These are phyloP conservation scores for Saccharum officinarum DNA, from an alignment of 176 grass and related monocot genomes.

Conservation along the genomic window DNA sequence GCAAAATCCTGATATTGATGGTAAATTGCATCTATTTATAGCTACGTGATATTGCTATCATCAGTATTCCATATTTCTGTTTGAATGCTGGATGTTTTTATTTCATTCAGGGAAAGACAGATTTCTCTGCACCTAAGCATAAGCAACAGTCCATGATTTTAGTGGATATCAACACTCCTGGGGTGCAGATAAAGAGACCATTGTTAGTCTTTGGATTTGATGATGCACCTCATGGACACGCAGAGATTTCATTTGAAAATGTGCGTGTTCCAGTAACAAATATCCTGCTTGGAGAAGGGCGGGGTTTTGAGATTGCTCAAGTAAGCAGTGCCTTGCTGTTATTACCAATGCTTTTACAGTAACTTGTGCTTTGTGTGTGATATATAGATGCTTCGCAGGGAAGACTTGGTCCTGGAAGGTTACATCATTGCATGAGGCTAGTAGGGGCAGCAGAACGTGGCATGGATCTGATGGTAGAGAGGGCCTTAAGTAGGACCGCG, in stretches of 20 bases:
- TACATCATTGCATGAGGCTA: slow-evolving; percentile 96
- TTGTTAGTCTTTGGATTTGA: slow-evolving; percentile 93
- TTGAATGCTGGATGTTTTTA: slow-evolving; percentile 1
- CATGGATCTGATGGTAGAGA: slow-evolving; percentile 79
- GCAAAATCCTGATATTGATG: slow-evolving; percentile 95
- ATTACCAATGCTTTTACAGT: neutral
- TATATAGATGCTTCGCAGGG: slow-evolving; percentile 58
- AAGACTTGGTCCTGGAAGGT: slow-evolving; percentile 91
- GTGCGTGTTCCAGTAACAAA: slow-evolving; percentile 73
- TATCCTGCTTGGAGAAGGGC: slow-evolving; percentile 88
- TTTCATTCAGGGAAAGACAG: slow-evolving; percentile 82
- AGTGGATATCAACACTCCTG: slow-evolving; percentile 78
- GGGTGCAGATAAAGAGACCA: slow-evolving; percentile 83
- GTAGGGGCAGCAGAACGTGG: slow-evolving; percentile 93
- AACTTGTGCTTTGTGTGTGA: neutral
- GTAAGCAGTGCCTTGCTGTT: slow-evolving; percentile 43
- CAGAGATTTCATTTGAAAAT: slow-evolving; percentile 92
- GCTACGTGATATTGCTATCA: neutral
- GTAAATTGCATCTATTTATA: slow-evolving; percentile 39
- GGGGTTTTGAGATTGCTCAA: slow-evolving; percentile 97
- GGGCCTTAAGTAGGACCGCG: slow-evolving; percentile 73
- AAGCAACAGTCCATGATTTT: slow-evolving; percentile 97
- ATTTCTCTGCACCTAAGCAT: slow-evolving; percentile 84
- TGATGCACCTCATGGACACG: slow-evolving; percentile 93
- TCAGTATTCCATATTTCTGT: neutral